Conservation (phyloP, 2,329 filamentous ascomycete species). For the Colletotrichum sp. region DNA sequence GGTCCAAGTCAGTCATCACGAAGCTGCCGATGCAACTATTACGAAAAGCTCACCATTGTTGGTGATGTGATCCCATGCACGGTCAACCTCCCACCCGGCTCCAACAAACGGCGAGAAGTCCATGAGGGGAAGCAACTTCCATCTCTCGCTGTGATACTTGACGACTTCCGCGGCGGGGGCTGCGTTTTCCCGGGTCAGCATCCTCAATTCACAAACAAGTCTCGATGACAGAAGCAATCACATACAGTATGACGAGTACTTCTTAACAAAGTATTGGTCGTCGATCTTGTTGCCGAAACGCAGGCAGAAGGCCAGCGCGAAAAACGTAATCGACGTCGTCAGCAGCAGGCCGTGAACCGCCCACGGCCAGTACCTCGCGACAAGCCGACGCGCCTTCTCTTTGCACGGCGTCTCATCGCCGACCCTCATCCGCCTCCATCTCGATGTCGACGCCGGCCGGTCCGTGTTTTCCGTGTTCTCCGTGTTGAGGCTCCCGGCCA, state of each 20-base stretch:
- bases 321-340: conserved; percentile 42
- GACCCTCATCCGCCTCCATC: conserved; percentile 18
- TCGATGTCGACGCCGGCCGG: neutral
- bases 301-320: conserved; percentile 42
- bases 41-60: conserved; percentile 37
- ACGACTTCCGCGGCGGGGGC: conserved; percentile 52
- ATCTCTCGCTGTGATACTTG: conserved; percentile 53
- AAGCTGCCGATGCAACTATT: neutral
- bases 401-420: conserved; percentile 28
- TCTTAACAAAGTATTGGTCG: conserved; percentile 35
- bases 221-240: neutral
- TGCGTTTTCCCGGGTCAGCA: conserved; percentile 24
- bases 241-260: conserved; percentile 51
- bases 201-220: neutral
- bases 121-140: conserved; percentile 50
- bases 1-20: neutral
- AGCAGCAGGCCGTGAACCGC: conserved; percentile 42
- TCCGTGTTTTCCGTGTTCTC: conserved; percentile 4
- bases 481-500: conserved; percentile 18
- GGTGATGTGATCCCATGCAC: conserved; percentile 60
- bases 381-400: conserved; percentile 22
- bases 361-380: conserved; percentile 41
- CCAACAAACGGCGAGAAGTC: conserved; percentile 56
- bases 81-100: conserved; percentile 59
- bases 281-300: conserved; percentile 35